Evolutionary conservation across 2,329 filamentous ascomycete genomes (phyloP).

Genomic region (Penicillium sp.): DNA sequence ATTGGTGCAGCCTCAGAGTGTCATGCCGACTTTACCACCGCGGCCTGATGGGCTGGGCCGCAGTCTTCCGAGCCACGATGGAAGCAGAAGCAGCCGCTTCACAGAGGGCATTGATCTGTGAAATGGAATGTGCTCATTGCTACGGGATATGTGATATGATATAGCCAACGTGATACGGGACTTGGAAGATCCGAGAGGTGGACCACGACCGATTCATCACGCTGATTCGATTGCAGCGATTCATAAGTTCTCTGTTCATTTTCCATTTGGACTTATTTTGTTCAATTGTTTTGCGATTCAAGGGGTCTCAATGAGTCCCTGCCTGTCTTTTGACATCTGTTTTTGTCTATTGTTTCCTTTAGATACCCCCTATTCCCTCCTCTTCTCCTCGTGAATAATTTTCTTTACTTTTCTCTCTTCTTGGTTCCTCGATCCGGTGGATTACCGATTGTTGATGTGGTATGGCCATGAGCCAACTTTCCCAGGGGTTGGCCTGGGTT

Average conservation of each 20-base stretch:
- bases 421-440: conserved; percentile 1
- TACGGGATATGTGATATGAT: conserved; percentile 23
- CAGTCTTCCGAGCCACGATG: conserved; percentile 42
- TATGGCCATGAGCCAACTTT: conserved; percentile 1
- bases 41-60: conserved; percentile 43
- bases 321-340: conserved; percentile 5
- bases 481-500: not conserved
- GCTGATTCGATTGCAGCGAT: conserved; percentile 1
- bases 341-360: conserved; percentile 8
- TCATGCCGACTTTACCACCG: conserved; percentile 24
- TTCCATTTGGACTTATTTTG: not conserved
- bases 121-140: conserved; percentile 8
- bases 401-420: conserved; percentile 10
- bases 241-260: not conserved
- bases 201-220: conserved; percentile 7
- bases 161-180: conserved; percentile 14
- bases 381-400: conserved; percentile 7
- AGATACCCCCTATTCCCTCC: conserved; percentile 20
- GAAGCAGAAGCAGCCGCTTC: conserved; percentile 48
- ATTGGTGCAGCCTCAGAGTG: conserved; percentile 26
- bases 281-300: not conserved
- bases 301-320: not conserved
- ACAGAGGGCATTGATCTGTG: conserved; percentile 37
- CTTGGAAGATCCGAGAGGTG: conserved; percentile 1
- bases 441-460: conserved; percentile 1